A percentile compares a stretch with the other conserved stretches of the same genome.
phyloP scores from a whole-genome alignment of 129 eudicot species.

The Ambrosia artemisiifolia region DNA sequence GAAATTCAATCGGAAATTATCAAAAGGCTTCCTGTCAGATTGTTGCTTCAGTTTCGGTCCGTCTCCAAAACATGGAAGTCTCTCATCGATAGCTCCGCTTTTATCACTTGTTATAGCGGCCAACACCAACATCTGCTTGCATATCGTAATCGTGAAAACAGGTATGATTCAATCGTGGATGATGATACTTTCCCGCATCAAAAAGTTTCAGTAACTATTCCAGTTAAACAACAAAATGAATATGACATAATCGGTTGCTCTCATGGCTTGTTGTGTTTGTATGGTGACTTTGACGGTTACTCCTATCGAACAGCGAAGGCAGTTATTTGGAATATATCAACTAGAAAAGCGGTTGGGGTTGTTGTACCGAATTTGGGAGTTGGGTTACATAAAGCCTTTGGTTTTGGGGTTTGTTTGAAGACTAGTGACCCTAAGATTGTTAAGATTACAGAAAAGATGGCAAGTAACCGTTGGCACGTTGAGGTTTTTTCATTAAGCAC shows the following conservation, averaged over 20 bases:
- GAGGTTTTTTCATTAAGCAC: constrained; percentile 7
- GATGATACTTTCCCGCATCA: constrained; percentile 5
- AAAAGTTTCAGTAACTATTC: background rate
- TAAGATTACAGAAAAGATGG: background rate
- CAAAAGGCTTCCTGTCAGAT: constrained; percentile 6
- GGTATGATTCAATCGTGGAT: background rate
- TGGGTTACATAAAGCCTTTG: background rate
- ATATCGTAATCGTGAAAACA: background rate
- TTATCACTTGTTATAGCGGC: background rate
- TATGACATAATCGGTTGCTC: no score
- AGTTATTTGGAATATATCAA: background rate
- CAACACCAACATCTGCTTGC: background rate
- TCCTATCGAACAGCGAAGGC: background rate
- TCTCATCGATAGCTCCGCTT: background rate
- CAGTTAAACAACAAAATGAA: background rate
- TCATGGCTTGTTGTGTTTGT: no score
- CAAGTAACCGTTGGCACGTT: background rate
- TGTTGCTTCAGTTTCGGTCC: background rate
- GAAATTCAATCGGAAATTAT: constrained; percentile 5
- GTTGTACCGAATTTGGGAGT: background rate
- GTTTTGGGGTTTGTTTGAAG: constrained; percentile 9
- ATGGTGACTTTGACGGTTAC: no score
- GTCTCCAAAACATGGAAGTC: constrained; percentile 9
- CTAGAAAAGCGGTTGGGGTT: background rate
- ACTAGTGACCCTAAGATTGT: constrained; percentile 17